Evolutionary conservation across 192 early-diverging fungal genomes (phyloP), one percentile per base, ranked within the genome.

Genomic region (Gonapodya prolifera): DNA sequence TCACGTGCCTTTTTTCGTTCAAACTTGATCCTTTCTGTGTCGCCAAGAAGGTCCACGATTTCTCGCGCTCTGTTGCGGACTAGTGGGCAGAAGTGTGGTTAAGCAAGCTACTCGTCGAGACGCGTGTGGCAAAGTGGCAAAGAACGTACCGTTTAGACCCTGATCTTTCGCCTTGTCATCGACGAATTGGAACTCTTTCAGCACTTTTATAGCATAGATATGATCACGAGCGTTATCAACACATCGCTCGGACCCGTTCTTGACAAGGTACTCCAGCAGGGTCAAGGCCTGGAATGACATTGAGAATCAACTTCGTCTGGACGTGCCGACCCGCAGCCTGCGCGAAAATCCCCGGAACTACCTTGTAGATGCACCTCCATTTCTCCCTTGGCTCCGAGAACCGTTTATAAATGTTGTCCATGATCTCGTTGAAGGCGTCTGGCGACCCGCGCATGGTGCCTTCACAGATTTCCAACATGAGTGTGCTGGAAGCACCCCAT

Each of bases 321-420:
- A n/a, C 17, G 30, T 69, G 29, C 17, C 13, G 23, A 0, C 1
- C 2, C 1, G 0, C 16, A 30, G 1, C 23, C 0, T 23, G 1
- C 8, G n/a, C 1, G 18, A 18, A 17, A 30, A 0, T 36, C 74
- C 18, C 1, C 13, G 28, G 17, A 35, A 35, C 30, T 34, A 92
- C 91, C 87, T 99, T 99, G 87, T 99, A 99, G n/a, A 93, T 91
- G 79, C 95, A 93, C 77, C 96, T 85, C 97, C 97, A 99, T 79
- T 92, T 91, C 28, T 87, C 88, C 75, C 92, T 88, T 69, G 91
- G 92, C 79, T 99, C 96, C 70, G 92, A 88, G 79, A 97, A 90
- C 29, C 91, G 89, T 77, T 91, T 87, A 82, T 95, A 98, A 70
- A 98, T 91, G 33, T 92, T 93, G 0, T 95, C 87, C 95, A 99